Evolutionary conservation across 2,329 filamentous ascomycete species (phyloP), one percentile per base, ranked within the genome.

Genomic region (Lachnellula subtilissima): DNA sequence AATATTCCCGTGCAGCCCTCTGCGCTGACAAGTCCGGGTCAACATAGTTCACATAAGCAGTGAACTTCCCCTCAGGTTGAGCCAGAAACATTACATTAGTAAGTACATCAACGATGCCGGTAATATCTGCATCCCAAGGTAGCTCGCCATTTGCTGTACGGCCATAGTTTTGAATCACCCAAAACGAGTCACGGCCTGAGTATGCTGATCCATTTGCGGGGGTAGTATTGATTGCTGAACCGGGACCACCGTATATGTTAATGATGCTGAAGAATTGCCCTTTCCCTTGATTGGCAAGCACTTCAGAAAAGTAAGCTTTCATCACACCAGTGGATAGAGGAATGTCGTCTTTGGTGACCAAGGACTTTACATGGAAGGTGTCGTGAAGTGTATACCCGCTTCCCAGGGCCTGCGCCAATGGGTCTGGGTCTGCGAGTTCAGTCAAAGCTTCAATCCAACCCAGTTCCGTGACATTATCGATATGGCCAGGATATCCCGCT

Each of bases 321-420:
- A 52, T 42, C 7, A 48, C 49, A 11, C 14, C 45, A 9, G 15
- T 43, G 8, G 9, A 43, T n/a, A 56, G 37, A 7, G 54, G 49
- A 25, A 45, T 42, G n/a, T 36, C 17, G 15, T 53, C 40, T 8
- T 22, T 36, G 17, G 25, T 53, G 7, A 17, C 42, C 2, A 86
- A 66, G 9, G 79, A 83, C 64, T 83, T 85, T 61, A 78, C 74
- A 56, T 81, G 81, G 62, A 87, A 87, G 0, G 77, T 71, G 0
- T 71, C 71, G 1, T 77, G 74, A 0, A 79, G 55, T 12, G 47
- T 51, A 37, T 64, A 64, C 2, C n/a, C 53, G 11, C 40, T 46
- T 78, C 75, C 68, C 73, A 74, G 60, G 79, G 68, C 66, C 73
- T 74, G 57, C 0, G 47, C 23, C 0, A 66, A 48, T 2, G 57